Percentiles rank a stretch among this genome's conserved stretches.
Conservation (phyloP, 805 yeast genomes). For the Yarrowia sp. region DNA sequence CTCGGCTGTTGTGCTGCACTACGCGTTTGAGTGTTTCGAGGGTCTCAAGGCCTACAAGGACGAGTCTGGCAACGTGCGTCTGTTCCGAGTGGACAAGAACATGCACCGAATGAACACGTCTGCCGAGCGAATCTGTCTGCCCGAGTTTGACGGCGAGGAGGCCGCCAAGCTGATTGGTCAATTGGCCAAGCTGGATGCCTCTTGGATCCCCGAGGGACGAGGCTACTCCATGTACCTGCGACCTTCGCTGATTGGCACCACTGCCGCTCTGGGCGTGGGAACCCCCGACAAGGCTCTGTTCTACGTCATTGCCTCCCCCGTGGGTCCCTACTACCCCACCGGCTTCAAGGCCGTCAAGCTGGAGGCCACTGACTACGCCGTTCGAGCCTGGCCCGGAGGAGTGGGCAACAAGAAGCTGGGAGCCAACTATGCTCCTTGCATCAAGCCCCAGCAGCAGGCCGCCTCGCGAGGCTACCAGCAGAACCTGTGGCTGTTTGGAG, state of each 20-base stretch:
- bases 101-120: constrained; percentile 90
- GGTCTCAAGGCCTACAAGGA: constrained; percentile 92
- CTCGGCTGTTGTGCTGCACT: constrained; percentile 88
- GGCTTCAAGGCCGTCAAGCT: constrained; percentile 95
- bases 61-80: constrained; percentile 63
- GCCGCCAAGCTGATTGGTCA: constrained; percentile 76
- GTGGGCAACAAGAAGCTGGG: constrained; percentile 96
- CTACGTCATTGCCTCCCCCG: constrained; percentile 91
- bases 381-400: constrained; percentile 99
- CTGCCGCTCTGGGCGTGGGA: constrained; percentile 85
- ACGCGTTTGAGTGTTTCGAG: constrained; percentile 93
- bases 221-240: constrained; percentile 94
- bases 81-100: constrained; percentile 91
- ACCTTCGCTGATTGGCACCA: constrained; percentile 95
- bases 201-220: constrained; percentile 80
- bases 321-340: constrained; percentile 93
- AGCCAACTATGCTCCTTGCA: constrained; percentile 97
- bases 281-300: constrained; percentile 81
- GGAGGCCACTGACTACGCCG: constrained; percentile 95
- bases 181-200: constrained; percentile 74
- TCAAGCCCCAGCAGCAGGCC: constrained; percentile 88
- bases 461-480: constrained; percentile 93
- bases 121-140: constrained; percentile 87
- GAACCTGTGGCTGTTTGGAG: constrained; percentile 95
- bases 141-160: constrained; percentile 81